Percentiles rank a stretch among this genome's conserved stretches.
Evolutionary conservation across 208 protist species (phyloP).

Genomic region (Herpetomonas samuelpessoai): DNA sequence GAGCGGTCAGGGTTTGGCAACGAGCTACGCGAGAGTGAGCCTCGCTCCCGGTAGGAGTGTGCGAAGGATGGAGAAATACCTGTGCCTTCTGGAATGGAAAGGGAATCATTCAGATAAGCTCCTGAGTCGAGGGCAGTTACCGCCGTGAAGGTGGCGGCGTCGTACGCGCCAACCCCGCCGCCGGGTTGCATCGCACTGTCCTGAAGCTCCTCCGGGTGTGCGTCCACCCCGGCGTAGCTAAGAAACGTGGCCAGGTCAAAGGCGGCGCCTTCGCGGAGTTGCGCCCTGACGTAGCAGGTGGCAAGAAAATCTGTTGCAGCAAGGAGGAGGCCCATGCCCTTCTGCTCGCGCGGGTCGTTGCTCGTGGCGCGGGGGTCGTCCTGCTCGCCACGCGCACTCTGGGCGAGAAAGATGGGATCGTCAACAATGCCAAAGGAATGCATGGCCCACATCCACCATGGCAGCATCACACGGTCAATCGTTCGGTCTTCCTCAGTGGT

Average conservation of each 20-base stretch:
- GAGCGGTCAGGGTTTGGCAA: neutral
- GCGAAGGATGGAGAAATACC: neutral
- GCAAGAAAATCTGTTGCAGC: constrained; percentile 9
- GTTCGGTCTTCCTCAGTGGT: neutral
- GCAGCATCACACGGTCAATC: constrained; percentile 3
- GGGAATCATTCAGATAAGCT: neutral
- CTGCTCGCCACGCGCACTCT: neutral
- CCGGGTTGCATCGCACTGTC: neutral
- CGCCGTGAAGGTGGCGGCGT: neutral
- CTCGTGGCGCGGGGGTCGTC: too few relatives aligned
- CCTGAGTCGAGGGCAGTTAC: neutral
- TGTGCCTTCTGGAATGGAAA: neutral
- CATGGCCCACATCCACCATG: constrained; percentile 16
- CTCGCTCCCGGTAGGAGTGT: neutral
- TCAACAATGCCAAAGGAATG: neutral
- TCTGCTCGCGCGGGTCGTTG: neutral
- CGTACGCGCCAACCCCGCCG: neutral
- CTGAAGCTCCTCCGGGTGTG: neutral
- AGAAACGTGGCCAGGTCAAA: neutral
- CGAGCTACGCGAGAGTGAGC: neutral
- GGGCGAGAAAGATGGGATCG: neutral
- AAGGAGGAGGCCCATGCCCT: constrained; percentile 9
- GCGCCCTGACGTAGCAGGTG: constrained; percentile 3
- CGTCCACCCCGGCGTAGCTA: neutral
- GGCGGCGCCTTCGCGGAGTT: neutral